These are phyloP conservation scores for Saccharomycopsis sp. DNA, from an alignment of 805 yeast species.

Conservation along the genomic window DNA sequence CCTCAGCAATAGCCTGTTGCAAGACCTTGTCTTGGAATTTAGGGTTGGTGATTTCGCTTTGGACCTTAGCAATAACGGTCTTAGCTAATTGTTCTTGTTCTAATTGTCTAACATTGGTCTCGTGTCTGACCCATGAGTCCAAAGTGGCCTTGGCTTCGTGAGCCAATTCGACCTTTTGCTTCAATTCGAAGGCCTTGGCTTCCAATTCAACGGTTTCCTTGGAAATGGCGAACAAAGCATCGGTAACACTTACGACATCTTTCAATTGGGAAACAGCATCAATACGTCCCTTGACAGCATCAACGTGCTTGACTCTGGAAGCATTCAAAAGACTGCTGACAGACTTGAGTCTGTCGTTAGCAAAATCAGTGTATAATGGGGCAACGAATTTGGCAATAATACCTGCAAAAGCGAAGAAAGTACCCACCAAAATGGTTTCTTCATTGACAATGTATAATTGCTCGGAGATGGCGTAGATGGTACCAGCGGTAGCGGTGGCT, in stretches of 20 bases:
- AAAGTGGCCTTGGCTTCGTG: conserved; percentile 88
- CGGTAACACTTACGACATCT: conserved; percentile 88
- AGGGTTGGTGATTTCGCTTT: conserved; percentile 74
- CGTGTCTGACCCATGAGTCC: conserved; percentile 99
- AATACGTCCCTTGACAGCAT: conserved; percentile 90
- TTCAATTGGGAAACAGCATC: conserved; percentile 80
- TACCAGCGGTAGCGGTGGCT: conserved; percentile 93
- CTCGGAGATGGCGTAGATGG: conserved; percentile 88
- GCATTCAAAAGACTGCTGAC: conserved; percentile 76
- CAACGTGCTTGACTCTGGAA: conserved; percentile 84
- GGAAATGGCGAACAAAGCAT: conserved; percentile 86
- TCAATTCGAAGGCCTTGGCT: conserved; percentile 87
- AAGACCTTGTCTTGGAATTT: conserved; percentile 92
- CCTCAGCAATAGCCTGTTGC: conserved; percentile 84
- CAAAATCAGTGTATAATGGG: conserved; percentile 93
- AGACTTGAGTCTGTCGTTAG: conserved; percentile 75
- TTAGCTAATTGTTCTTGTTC: conserved; percentile 91
- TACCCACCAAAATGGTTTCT: conserved; percentile 78
- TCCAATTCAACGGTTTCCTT: conserved; percentile 96
- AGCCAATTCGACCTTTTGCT: conserved; percentile 85
- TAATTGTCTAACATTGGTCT: conserved; percentile 89
- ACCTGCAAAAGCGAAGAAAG: conserved; percentile 72
- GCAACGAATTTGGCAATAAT: conserved; percentile 82
- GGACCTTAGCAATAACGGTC: conserved; percentile 81
- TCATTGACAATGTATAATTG: conserved; percentile 90